A percentile compares a stretch with the other conserved stretches of the same genome.
Evolutionary conservation across 1,139 yeast genomes (phyloP).

Genomic region (Geotrichum histeridarum): DNA sequence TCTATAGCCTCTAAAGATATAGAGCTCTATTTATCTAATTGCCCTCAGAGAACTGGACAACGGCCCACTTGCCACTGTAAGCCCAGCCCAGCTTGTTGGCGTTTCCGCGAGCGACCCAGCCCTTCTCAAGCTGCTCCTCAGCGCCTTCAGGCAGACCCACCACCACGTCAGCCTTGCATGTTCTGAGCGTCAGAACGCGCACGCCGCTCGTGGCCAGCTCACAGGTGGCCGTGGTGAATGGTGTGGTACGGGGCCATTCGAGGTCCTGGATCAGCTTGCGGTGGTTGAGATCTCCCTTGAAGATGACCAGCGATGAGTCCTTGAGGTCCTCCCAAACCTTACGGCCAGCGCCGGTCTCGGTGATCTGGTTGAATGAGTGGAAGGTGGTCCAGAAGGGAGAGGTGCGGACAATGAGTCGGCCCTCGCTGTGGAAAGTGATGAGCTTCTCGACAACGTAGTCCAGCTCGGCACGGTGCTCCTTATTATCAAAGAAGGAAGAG

Average conservation of each 20-base stretch:
- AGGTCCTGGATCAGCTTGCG: slow-evolving; percentile 90
- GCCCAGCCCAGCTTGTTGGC: slow-evolving; percentile 74
- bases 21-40: neutral
- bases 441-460: slow-evolving; percentile 50
- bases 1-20: too few relatives aligned
- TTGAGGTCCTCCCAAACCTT: slow-evolving; percentile 49
- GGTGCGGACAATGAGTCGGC: slow-evolving; percentile 53
- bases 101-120: slow-evolving; percentile 54
- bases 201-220: slow-evolving; percentile 56
- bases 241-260: slow-evolving; percentile 77
- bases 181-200: slow-evolving; percentile 69
- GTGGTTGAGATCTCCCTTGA: slow-evolving; percentile 94
- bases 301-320: slow-evolving; percentile 65
- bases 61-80: slow-evolving; percentile 90
- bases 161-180: slow-evolving; percentile 95
- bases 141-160: slow-evolving; percentile 71
- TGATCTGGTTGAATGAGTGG: slow-evolving; percentile 63
- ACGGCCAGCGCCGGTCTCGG: slow-evolving; percentile 54
- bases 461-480: slow-evolving; percentile 23
- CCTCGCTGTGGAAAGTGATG: slow-evolving; percentile 45
- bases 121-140: slow-evolving; percentile 58
- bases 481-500: slow-evolving; percentile 43
- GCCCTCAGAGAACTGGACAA: slow-evolving; percentile 49
- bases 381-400: slow-evolving; percentile 82
- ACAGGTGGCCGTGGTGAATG: slow-evolving; percentile 66